phyloP scores from a whole-genome alignment of 192 early-diverging fungal species.

The Podila verticillata region DNA sequence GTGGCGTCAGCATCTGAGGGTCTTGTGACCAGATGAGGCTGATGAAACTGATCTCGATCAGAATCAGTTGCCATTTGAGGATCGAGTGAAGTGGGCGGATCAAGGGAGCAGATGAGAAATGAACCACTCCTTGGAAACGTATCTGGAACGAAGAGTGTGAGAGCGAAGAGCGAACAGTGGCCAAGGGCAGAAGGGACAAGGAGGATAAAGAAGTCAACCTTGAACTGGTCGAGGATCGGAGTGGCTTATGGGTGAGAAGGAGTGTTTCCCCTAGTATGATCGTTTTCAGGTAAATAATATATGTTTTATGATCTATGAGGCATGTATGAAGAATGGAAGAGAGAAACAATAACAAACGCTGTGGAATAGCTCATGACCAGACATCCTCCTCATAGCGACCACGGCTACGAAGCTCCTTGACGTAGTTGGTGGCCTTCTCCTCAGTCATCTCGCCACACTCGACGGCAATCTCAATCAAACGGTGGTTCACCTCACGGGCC shows the following conservation, averaged over 20 bases:
- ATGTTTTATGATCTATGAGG: too few relatives aligned
- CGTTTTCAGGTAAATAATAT: too few relatives aligned
- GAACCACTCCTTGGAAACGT: neutral
- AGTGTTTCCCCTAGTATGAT: neutral
- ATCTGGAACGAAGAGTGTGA: neutral
- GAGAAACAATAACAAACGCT: conserved; percentile 11
- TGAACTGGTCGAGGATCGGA: too few relatives aligned
- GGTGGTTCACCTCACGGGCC: conserved; percentile 88
- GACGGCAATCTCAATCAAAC: conserved; percentile 75
- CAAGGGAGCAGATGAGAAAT: neutral
- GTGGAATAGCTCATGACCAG: conserved; percentile 71
- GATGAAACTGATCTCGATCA: neutral
- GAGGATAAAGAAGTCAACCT: neutral
- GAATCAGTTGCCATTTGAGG: conserved; percentile 6
- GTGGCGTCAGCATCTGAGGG: too few relatives aligned
- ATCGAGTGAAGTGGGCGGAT: neutral
- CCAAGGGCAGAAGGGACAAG: neutral
- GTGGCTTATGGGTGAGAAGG: neutral
- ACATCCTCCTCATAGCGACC: conserved; percentile 96
- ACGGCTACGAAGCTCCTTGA: conserved; percentile 83
- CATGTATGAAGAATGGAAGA: conserved; percentile 13
- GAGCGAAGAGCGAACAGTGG: neutral
- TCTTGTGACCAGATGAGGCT: too few relatives aligned
- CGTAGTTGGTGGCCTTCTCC: conserved; percentile 76
- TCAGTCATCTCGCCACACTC: conserved; percentile 71